A percentile compares a stretch with the other conserved stretches of the same genome.
These are phyloP conservation scores for Fraxinus ornus DNA, from an alignment of 305 asterid species.

Conservation along the genomic window DNA sequence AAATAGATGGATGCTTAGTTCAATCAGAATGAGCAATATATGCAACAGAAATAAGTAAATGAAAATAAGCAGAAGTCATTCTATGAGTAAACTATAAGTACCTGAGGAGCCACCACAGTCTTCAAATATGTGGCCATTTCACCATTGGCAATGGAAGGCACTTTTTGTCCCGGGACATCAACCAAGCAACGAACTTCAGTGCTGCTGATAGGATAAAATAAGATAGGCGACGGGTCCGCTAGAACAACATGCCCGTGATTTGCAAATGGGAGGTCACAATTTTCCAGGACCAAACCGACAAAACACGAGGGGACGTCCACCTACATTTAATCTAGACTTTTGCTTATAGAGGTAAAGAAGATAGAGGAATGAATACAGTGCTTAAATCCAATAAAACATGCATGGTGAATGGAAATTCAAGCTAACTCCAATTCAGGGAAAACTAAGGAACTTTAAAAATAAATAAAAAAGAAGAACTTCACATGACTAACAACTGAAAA, in stretches of 20 bases:
- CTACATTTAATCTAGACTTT: not conserved
- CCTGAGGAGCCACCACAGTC: conserved; percentile 30
- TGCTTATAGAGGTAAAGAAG: not conserved
- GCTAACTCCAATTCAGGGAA: not conserved
- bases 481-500: not conserved
- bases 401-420: not conserved
- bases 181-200: conserved; percentile 25
- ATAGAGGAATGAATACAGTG: not conserved
- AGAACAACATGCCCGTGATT: conserved; percentile 30
- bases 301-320: conserved; percentile 21
- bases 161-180: conserved; percentile 30
- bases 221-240: conserved; percentile 22
- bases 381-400: not conserved
- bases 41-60: not conserved
- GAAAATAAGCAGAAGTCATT: not conserved
- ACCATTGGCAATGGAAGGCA: conserved; percentile 31
- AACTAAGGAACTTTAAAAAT: not conserved
- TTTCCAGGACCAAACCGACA: conserved; percentile 22
- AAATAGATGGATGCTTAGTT: not conserved
- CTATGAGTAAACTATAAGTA: not conserved
- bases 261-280: conserved; percentile 27
- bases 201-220: conserved; percentile 30
- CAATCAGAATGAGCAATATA: not conserved
- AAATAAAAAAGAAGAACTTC: not conserved
- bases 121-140: conserved; percentile 24